Evolutionary conservation across 2,329 filamentous ascomycete species (phyloP).

Genomic region (Xylariomycetidae sp.): DNA sequence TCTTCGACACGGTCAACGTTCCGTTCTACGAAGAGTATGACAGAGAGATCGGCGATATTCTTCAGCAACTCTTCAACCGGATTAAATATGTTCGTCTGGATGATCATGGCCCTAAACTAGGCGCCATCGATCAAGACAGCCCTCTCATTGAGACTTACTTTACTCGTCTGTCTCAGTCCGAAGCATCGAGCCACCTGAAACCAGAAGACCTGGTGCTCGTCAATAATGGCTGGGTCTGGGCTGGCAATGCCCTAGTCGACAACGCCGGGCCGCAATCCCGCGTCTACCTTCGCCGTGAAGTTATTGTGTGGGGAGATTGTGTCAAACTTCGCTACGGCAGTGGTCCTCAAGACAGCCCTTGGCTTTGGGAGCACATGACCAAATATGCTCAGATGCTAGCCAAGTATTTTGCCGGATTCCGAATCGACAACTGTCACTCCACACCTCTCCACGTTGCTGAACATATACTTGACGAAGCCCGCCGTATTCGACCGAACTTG

Average conservation of each 20-base stretch:
- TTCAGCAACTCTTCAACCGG: conserved; percentile 89
- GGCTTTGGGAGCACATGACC: conserved; percentile 93
- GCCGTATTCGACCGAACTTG: conserved; percentile 77
- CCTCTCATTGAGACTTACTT: conserved; percentile 94
- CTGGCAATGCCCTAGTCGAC: conserved; percentile 87
- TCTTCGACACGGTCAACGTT: conserved; percentile 82
- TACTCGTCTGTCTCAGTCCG: conserved; percentile 77
- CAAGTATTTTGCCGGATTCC: conserved; percentile 90
- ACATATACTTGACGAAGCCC: conserved; percentile 90
- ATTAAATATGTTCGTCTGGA: conserved; percentile 95
- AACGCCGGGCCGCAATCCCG: conserved; percentile 86
- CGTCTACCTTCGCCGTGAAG: conserved; percentile 91
- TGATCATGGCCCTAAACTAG: conserved; percentile 81
- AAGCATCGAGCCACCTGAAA: conserved; percentile 70
- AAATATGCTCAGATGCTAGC: conserved; percentile 88
- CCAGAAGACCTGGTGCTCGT: conserved; percentile 74
- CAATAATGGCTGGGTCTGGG: conserved; percentile 99
- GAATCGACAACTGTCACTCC: conserved; percentile 97
- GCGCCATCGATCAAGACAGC: conserved; percentile 69
- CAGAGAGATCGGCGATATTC: conserved; percentile 71
- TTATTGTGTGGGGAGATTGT: conserved; percentile 98
- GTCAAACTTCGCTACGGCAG: conserved; percentile 91
- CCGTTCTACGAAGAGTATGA: conserved; percentile 92
- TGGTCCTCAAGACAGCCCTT: conserved; percentile 79
- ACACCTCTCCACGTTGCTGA: conserved; percentile 93